Evolutionary conservation across 2,329 filamentous ascomycete genomes (phyloP).

Genomic region (Monosporascus sp.): DNA sequence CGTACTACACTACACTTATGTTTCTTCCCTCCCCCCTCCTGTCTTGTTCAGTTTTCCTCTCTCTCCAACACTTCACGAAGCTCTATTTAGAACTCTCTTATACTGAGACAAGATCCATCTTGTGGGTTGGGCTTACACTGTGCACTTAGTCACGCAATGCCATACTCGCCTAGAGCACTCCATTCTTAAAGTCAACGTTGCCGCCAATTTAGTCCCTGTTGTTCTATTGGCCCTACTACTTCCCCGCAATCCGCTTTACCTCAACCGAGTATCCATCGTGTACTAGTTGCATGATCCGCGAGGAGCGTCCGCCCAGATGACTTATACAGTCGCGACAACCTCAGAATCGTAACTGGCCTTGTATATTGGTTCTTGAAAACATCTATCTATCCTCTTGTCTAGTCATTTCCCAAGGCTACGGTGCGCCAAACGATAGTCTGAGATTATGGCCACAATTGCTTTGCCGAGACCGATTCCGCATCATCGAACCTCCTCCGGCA

Average conservation of each 20-base stretch:
- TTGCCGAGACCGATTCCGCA: conserved; percentile 43
- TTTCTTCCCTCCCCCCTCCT: not conserved
- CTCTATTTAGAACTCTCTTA: no score
- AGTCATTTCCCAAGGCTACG: not conserved
- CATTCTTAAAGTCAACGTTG: not conserved
- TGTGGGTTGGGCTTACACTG: no score
- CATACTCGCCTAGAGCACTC: no score
- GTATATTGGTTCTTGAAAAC: no score
- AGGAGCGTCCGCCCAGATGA: not conserved
- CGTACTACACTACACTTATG: not conserved
- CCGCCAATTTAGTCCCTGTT: not conserved
- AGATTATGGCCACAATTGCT: conserved; percentile 50
- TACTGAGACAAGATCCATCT: no score
- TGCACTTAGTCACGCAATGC: no score
- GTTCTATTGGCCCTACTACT: not conserved
- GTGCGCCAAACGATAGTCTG: not conserved
- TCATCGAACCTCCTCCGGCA: conserved; percentile 39
- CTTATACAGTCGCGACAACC: not conserved
- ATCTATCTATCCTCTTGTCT: not conserved
- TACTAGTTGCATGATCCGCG: not conserved
- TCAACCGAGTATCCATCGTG: not conserved
- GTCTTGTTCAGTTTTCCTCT: not conserved
- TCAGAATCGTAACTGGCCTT: not conserved
- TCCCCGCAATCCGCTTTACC: not conserved
- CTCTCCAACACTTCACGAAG: not conserved